Percentiles rank a stretch among this genome's conserved stretches.
Conservation (phyloP, 805 yeast species). For the Sugiyamaella floridensis region DNA sequence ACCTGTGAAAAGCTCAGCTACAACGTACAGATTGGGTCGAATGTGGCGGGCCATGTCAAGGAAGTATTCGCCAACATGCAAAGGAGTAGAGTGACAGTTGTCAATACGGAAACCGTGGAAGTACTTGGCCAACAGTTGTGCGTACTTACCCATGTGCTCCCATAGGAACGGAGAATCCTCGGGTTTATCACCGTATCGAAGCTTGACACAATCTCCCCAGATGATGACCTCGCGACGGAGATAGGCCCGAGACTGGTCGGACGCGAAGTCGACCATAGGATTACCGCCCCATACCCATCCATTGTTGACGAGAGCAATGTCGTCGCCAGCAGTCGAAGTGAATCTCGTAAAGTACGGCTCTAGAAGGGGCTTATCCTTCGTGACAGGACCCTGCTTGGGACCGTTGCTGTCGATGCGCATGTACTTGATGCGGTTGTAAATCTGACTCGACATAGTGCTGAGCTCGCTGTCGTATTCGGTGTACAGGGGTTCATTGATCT, state of each 20-base stretch:
- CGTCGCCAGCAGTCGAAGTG: conserved; percentile 44
- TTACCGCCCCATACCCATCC: conserved; percentile 99
- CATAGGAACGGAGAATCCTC: conserved; percentile 85
- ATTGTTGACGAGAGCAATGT: conserved; percentile 69
- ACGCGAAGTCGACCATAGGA: conserved; percentile 90
- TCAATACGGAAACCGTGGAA: conserved; percentile 90
- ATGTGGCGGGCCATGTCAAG: conserved; percentile 80
- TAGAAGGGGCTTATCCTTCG: conserved; percentile 52
- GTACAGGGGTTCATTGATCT: conserved; percentile 68
- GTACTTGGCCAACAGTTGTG: conserved; percentile 59
- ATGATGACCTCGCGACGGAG: conserved; percentile 87
- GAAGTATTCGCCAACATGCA: conserved; percentile 86
- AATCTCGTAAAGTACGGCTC: conserved; percentile 87
- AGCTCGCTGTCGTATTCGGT: conserved; percentile 69
- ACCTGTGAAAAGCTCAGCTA: conserved; percentile 91
- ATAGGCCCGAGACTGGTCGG: conserved; percentile 69
- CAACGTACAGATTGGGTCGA: conserved; percentile 83
- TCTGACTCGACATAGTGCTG: conserved; percentile 55
- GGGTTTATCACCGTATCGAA: conserved; percentile 72
- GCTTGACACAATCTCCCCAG: conserved; percentile 96
- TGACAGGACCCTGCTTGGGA: conserved; percentile 63
- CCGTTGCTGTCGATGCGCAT: conserved; percentile 74
- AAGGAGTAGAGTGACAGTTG: conserved; percentile 93
- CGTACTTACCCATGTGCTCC: conserved; percentile 78
- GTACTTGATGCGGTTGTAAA: conserved; percentile 70